Evolutionary conservation across 768 basidiomycete genomes (phyloP).

Genomic region (Phanerodontia chrysosporium): DNA sequence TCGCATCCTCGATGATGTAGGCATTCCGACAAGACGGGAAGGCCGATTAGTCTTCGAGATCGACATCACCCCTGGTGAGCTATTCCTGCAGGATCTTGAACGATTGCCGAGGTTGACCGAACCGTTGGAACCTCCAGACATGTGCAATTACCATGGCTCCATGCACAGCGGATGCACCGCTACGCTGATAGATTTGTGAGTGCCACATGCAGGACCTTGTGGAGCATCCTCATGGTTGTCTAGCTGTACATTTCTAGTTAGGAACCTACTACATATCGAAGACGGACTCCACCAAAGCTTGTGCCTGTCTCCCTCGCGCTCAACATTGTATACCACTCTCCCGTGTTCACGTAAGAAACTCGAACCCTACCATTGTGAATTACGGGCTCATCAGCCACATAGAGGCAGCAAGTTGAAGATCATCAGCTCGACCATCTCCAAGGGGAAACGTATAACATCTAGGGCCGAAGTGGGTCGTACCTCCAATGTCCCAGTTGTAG

Average conservation of each 20-base stretch:
- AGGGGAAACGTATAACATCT: too few species aligned
- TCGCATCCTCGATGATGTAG: constrained; percentile 16
- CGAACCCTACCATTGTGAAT: too few species aligned
- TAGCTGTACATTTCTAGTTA: neutral
- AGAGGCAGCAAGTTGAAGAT: too few species aligned
- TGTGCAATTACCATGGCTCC: constrained; percentile 17
- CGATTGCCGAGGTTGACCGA: neutral
- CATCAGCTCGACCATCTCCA: too few species aligned
- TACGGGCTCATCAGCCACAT: too few species aligned
- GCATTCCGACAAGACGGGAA: constrained; percentile 25
- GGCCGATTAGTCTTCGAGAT: constrained; percentile 26
- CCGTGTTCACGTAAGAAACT: too few species aligned
- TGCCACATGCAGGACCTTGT: neutral
- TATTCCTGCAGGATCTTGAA: neutral
- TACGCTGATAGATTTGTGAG: constrained; percentile 21
- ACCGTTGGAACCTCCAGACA: constrained; percentile 15
- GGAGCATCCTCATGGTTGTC: neutral
- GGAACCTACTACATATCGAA: neutral
- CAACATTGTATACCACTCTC: too few species aligned
- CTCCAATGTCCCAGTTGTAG: too few species aligned
- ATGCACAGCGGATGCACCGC: constrained; percentile 24
- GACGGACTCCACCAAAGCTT: too few species aligned
- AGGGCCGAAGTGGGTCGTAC: too few species aligned
- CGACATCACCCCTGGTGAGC: constrained; percentile 22
- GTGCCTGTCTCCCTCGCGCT: too few species aligned